Conservation (phyloP, 2,329 filamentous ascomycete genomes). For the Gnomoniopsis sp. region DNA sequence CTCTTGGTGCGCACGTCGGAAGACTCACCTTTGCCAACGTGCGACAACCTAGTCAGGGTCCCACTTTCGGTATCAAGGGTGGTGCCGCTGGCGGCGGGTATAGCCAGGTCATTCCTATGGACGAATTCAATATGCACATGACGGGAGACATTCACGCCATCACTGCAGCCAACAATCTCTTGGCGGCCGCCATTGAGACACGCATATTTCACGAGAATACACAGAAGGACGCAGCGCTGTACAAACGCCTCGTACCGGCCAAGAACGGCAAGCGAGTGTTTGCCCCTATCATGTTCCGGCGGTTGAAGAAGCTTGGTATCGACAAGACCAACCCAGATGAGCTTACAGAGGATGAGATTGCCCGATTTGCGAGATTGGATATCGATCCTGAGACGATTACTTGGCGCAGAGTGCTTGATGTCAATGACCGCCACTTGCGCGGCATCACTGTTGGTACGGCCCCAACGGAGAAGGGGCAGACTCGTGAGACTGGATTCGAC, state of each 20-base stretch:
- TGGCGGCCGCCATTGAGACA: conserved; percentile 94
- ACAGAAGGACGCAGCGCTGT: conserved; percentile 85
- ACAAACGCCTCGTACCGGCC: conserved; percentile 78
- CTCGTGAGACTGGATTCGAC: conserved; percentile 88
- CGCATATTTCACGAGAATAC: conserved; percentile 98
- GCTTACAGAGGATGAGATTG: conserved; percentile 84
- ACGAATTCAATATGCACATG: conserved; percentile 97
- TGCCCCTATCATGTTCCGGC: conserved; percentile 84
- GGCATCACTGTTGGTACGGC: conserved; percentile 86
- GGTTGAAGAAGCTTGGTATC: conserved; percentile 93
- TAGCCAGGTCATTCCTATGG: conserved; percentile 99
- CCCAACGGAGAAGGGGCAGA: conserved; percentile 84
- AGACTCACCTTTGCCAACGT: conserved; percentile 94
- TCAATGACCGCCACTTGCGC: conserved; percentile 92
- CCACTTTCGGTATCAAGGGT: conserved; percentile 98
- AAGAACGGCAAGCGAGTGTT: conserved; percentile 91
- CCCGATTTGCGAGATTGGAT: conserved; percentile 85
- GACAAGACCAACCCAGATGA: conserved; percentile 91
- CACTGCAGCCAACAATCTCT: conserved; percentile 92
- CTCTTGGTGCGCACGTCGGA: conserved; percentile 82
- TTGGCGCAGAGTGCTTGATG: conserved; percentile 92
- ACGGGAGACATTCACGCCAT: conserved; percentile 98
- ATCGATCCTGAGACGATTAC: conserved; percentile 97
- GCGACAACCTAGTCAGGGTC: conserved; percentile 92
- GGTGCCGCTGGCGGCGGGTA: conserved; percentile 96